Conservation (phyloP, 1,284 basidiomycete genomes). For the Rugosomyces carneus region DNA sequence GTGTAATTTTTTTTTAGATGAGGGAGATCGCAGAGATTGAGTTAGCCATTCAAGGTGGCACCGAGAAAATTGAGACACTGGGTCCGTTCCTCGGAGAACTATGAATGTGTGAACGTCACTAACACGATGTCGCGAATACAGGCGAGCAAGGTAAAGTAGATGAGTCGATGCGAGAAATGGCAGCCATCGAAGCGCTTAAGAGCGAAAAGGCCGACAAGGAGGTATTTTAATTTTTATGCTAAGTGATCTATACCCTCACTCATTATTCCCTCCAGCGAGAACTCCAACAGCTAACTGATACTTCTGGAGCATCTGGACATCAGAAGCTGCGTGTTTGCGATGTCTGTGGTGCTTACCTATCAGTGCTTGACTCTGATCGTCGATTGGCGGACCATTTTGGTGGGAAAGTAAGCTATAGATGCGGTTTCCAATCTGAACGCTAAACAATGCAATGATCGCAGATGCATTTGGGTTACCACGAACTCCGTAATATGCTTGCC, state of each 20-base stretch:
- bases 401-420: conserved; percentile 72
- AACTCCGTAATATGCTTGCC: conserved; percentile 88
- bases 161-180: conserved; percentile 96
- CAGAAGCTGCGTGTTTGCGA: conserved; percentile 99
- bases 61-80: conserved; percentile 94
- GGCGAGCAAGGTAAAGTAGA: conserved; percentile 98
- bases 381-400: conserved; percentile 99
- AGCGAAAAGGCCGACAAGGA: conserved; percentile 96
- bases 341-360: conserved; percentile 98
- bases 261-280: conserved; percentile 58
- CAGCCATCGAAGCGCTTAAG: conserved; percentile 96
- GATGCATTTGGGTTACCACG: conserved; percentile 99
- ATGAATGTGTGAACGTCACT: conserved; percentile 6
- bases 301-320: conserved; percentile 96
- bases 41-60: conserved; percentile 95
- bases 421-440: conserved; percentile 9
- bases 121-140: conserved; percentile 22
- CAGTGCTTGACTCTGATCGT: conserved; percentile 96
- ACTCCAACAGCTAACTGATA: conserved; percentile 94
- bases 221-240: conserved; percentile 36
- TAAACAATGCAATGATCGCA: conserved; percentile 25
- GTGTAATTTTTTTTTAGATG: conserved; percentile 58
- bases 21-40: conserved; percentile 99
- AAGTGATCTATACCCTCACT: conserved; percentile 3
- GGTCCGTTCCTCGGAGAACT: conserved; percentile 43